These are phyloP conservation scores for Geum urbanum DNA, from an alignment of 306 rosid genomes.

Conservation along the genomic window DNA sequence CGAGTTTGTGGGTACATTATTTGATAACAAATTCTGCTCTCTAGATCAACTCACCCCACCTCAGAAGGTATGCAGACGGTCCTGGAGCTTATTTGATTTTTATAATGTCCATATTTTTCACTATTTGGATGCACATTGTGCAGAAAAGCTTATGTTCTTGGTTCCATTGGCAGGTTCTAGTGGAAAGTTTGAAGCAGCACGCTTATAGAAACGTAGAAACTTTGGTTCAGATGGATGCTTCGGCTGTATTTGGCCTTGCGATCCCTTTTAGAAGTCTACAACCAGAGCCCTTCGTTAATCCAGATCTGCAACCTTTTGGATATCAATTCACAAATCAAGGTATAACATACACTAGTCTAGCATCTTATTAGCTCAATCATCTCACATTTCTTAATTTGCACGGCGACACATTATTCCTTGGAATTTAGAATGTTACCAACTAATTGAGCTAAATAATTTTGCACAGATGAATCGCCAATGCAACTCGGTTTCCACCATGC, in stretches of 20 bases:
- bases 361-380: no score
- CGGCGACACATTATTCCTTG: not conserved
- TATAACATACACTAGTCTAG: conserved; percentile 9
- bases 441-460: not conserved
- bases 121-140: not conserved
- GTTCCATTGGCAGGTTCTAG: conserved; percentile 14
- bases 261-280: conserved; percentile 22
- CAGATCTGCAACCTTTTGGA: conserved; percentile 20
- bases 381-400: no score
- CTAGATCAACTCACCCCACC: conserved; percentile 11
- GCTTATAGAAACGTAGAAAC: conserved; percentile 18
- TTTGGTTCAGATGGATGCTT: conserved; percentile 24
- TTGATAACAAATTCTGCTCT: not conserved
- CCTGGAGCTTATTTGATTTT: not conserved
- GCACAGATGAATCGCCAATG: conserved; percentile 35
- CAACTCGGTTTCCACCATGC: conserved; percentile 14
- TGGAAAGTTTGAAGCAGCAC: conserved; percentile 19
- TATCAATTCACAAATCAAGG: conserved; percentile 31
- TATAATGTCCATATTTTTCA: not conserved
- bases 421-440: not conserved
- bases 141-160: conserved; percentile 9
- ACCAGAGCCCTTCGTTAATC: conserved; percentile 16
- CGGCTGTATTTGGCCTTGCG: conserved; percentile 10
- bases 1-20: conserved; percentile 8
- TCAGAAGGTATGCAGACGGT: conserved; percentile 15